Base-by-base conservation (phyloP, 306 rosid genomes). In the Quercus berberidifolia region DNA sequence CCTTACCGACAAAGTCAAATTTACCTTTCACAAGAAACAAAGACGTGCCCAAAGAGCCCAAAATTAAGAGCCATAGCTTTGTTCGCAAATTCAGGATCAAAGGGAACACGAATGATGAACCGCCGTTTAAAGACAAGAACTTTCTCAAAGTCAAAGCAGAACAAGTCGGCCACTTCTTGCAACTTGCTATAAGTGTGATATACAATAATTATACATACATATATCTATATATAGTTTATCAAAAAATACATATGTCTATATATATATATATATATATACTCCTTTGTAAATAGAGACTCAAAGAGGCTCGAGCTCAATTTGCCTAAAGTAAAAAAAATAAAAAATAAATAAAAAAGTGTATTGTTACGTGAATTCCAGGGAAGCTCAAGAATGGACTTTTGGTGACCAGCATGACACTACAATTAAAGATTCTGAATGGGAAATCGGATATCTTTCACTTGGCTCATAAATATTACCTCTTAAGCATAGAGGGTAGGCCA, bases 351-450 rank as follows among this genome's bases (percentile, higher is more conserved):
- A 26, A 18, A 76, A n/a, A 7, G 10, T 4, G 5, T 3, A 30
- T 52, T 13, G n/a, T 65, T 31, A 14, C 65, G 55, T 52, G 17
- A 54, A 76, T 49, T 56, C 35, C 38, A 79, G 52, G 77, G 77
- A 46, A 30, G 17, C 33, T 23, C 5, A 51, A 19, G 25, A 25
- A 76, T 18, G 62, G 70, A 71, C 54, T 78, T 57, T 43, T 43
- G 68, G 79, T 18, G 41, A 77, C 26, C 74, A 35, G 33, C 15
- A 23, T 4, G 19, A 26, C 72, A 31, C 63, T 52, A 38, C 43
- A 2, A 54, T 46, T 5, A 23, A 13, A 10, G 33, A 60, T 30
- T 25, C 7, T 57, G 26, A 57, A 19, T 21, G 11, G 64, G 54
- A 46, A 46, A 46, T 46, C 54, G 54, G 54, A 12, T 49, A 49